phyloP scores from a whole-genome alignment of 106 monocot species.

The Allium sativum region DNA sequence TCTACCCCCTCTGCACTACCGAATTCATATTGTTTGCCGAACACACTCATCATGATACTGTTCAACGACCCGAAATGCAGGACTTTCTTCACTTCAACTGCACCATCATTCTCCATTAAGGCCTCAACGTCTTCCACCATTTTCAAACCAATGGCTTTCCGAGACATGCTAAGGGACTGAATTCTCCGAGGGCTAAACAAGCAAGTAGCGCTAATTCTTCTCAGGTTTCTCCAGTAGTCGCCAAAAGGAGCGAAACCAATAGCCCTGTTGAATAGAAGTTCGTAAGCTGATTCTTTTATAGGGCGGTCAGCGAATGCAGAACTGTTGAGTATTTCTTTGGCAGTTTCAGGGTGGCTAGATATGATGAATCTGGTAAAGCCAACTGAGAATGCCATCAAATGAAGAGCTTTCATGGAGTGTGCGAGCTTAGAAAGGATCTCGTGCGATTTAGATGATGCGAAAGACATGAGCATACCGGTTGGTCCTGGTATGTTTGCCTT shows the following conservation, averaged over 20 bases:
- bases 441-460: conserved; percentile 37
- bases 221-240: conserved; percentile 54
- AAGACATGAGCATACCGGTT: conserved; percentile 14
- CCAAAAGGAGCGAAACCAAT: conserved; percentile 74
- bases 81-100: conserved; percentile 25
- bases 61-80: conserved; percentile 50
- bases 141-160: conserved; percentile 23
- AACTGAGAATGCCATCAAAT: conserved; percentile 60
- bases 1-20: conserved; percentile 24
- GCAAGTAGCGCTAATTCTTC: conserved; percentile 30
- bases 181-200: conserved; percentile 39
- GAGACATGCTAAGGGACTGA: conserved; percentile 12
- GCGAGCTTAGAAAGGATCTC: conserved; percentile 31
- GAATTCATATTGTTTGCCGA: conserved; percentile 37
- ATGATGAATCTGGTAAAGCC: conserved; percentile 57
- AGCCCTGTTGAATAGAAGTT: conserved; percentile 63
- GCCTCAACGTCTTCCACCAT: conserved; percentile 29
- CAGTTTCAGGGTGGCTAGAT: conserved; percentile 53
- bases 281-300: conserved; percentile 60
- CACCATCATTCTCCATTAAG: conserved; percentile 27
- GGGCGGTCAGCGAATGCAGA: conserved; percentile 54
- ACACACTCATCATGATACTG: conserved; percentile 52
- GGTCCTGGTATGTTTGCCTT: conserved; percentile 24
- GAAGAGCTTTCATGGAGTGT: conserved; percentile 10
- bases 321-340: conserved; percentile 50